Conservation (phyloP, 371 early-diverging fungal species). For the Mortierella sp. region DNA sequence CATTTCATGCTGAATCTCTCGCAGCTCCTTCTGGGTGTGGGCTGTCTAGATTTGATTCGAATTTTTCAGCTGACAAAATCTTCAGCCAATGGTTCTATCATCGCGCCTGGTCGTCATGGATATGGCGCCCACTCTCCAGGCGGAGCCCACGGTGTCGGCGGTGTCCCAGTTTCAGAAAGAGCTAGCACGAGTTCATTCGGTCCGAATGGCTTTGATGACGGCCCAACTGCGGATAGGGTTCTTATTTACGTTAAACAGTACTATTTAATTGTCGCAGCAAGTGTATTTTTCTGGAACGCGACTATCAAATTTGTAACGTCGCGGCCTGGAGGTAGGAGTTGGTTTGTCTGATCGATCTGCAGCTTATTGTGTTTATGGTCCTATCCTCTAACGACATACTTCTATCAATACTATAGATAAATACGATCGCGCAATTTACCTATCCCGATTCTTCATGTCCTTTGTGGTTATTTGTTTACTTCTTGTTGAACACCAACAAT, state of each 20-base stretch:
- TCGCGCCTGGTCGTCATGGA: not conserved
- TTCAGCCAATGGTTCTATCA: not conserved
- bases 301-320: conserved; percentile 39
- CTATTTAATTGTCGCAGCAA: conserved; percentile 32
- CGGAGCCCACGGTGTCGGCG: not conserved
- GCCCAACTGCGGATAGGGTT: not conserved
- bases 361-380: not conserved
- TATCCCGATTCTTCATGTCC: conserved; percentile 31
- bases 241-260: conserved; percentile 30
- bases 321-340: conserved; percentile 26
- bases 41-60: conserved; percentile 61
- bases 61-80: conserved; percentile 37
- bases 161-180: not conserved
- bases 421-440: conserved; percentile 35
- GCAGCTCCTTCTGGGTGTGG: conserved; percentile 70
- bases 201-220: not conserved
- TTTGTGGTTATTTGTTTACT: conserved; percentile 28
- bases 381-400: not conserved
- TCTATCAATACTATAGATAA: conserved; percentile 17
- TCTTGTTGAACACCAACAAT: conserved; percentile 26
- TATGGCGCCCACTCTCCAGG: not conserved
- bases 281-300: conserved; percentile 38
- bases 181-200: not conserved
- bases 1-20: conserved; percentile 70
- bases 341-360: not conserved